Evolutionary conservation across 1,284 basidiomycete genomes (phyloP), one percentile per base, ranked within the genome.

Genomic region (Quambalaria eucalypti): DNA sequence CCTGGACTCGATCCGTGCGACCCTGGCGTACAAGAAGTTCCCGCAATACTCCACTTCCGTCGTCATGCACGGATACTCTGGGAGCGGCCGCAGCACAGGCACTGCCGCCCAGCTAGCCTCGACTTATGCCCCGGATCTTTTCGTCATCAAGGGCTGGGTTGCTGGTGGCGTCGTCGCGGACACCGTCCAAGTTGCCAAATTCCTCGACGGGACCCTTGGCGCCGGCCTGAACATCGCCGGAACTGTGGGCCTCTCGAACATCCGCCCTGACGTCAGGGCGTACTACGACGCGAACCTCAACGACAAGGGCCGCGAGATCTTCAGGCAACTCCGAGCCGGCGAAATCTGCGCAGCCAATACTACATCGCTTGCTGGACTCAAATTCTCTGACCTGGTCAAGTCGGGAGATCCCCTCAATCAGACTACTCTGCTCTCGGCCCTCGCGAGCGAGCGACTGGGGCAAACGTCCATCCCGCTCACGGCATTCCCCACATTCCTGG

Each of bases 101-200:
- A 57, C 51, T 49, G 57, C 56, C 10, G 38, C 42, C 4, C 46
- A 56, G 14, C 44, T 57, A 6, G 14, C 25, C 19, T 12, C 28
- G 4, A 36, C 19, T 6, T 57, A 60, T 31, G 57, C 57, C 19
- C 48, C 53, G 3, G 57, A 60, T 16, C 39, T 60, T 31, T 57
- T 57, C 28, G n/a, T n/a, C n/a, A 55, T 60, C 23, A 31, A 53
- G 25, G 57, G 48, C 28, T 30, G 26, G 14, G 56, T 30, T 16
- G 25, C 65, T 28, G 72, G 72, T 36, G 72, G 72, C 14, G 58
- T 65, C 29, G 61, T 69, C 8, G 52, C 64, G 23, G 64, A 69
- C 53, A 46, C 55, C 23, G 47, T 48, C 36, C 51, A 53, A 28
- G 60, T 54, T 4, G 60, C 67, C 53, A 42, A 30, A 23, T 59